Base-by-base conservation (phyloP, 495 filamentous ascomycete species). In the Aspergillus panamensis region DNA sequence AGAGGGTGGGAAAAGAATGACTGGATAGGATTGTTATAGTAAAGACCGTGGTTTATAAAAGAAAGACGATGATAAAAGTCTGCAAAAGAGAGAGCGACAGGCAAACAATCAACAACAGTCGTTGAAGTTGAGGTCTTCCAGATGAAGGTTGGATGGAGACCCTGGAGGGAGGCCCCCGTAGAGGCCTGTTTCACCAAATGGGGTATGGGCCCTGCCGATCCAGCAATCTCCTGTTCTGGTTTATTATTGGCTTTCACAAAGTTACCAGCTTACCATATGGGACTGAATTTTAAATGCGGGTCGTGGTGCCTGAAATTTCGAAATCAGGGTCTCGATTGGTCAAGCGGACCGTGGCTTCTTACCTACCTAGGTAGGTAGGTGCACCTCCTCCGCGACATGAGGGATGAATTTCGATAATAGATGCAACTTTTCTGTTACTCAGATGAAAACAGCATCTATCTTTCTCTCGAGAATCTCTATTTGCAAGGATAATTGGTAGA, bases 1-100 rank as follows among this genome's bases (percentile, higher is more conserved):
- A 29, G 33, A 53, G 56, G 40, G 61, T 59, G 61, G 61, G 48
- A 61, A 72, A 66, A 62, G 67, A 66, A 59, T 54, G 67, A 71
- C 63, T 60, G 48, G 14, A 33, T 21, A 51, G 25, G 2, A 16
- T 8, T 7, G 33, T 21, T 44, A 33, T 16, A 55, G 59, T 53
- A 64, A 55, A 52, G 48, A 58, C 48, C 48, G 64, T 61, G 14
- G 50, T 51, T 14, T 59, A 55, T 55, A 58, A 43, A 60, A 54
- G 50, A 64, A 61, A 60, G 64, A 61, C 56, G 62, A 62, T 62
- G 64, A 62, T 62, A 62, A 69, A 59, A 48, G 54, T 47, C 37
- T 54, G 51, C 10, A 65, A 62, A 58, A 45, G 62, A 59, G 58
- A 55, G 59, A 63, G 57, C 17, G 54, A 64, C 54, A 51, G 51